A percentile compares a stretch with the other conserved stretches of the same genome.
Conservation (phyloP, 352 stramenopile genomes). For the Phytophthora meadii region DNA sequence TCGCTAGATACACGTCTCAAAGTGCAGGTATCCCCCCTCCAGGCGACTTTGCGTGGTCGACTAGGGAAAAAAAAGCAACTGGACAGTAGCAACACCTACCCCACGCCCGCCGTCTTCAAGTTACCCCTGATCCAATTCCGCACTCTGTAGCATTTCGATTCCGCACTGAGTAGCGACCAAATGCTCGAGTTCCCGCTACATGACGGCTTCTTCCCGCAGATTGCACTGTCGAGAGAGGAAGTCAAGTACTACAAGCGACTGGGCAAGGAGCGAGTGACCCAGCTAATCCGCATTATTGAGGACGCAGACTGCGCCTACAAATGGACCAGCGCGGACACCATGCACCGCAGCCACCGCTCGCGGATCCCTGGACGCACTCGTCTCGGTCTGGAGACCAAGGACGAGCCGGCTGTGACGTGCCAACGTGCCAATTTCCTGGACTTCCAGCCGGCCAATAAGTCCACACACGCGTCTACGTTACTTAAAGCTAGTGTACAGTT, state of each 20-base stretch:
- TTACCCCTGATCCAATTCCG: conserved; percentile 9
- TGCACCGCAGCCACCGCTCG: conserved; percentile 10
- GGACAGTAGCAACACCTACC: conserved; percentile 9
- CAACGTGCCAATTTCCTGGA: conserved; percentile 75
- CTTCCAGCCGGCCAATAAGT: conserved; percentile 65
- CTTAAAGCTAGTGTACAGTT: conserved; percentile 72
- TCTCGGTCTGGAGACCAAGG: conserved; percentile 18
- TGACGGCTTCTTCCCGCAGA: conserved; percentile 85
- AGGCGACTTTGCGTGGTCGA: not conserved
- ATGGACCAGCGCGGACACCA: conserved; percentile 45
- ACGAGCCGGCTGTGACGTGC: conserved; percentile 32
- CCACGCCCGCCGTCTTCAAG: conserved; percentile 13
- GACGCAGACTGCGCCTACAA: conserved; percentile 83
- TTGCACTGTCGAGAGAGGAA: conserved; percentile 73
- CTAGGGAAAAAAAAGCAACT: conserved; percentile 14
- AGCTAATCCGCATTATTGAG: conserved; percentile 82
- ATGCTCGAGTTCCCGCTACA: conserved; percentile 78
- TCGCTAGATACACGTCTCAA: conserved; percentile 8
- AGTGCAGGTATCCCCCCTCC: not conserved
- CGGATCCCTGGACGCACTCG: conserved; percentile 13
- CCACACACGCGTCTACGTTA: conserved; percentile 62
- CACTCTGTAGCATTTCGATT: not conserved
- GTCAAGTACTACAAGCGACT: conserved; percentile 79
- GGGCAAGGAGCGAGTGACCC: conserved; percentile 73
- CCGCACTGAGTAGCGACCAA: not conserved